Evolutionary conservation across 495 filamentous ascomycete genomes (phyloP), one percentile per base, ranked within the genome.

Genomic region (Neurospora cerealis): DNA sequence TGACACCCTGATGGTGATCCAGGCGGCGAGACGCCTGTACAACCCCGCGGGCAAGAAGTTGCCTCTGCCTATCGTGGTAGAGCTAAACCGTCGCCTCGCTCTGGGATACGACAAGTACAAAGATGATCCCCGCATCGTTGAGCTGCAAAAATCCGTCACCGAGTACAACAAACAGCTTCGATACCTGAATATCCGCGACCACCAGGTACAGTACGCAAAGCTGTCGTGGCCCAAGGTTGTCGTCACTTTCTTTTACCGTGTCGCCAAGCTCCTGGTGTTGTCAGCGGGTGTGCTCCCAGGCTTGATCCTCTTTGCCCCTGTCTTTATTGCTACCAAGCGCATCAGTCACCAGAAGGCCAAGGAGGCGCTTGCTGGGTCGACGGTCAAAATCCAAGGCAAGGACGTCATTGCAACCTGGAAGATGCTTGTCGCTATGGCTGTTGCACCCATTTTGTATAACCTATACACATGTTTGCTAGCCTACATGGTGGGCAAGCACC

Each of bases 401-500:
- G 96, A 99, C 81, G 96, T 99, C 34, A 95, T 99, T 86, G 96
- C 96, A 0, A 98, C 96, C 0, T 99, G 96, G 96, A 99, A 99
- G 81, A 87, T 99, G 15, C 90, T 99, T 10, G 95, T 98, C 34
- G 89, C 95, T 39, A 86, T 98, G 78, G 94, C 90, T 17, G 90
- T 99, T 77, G 93, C 95, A 8, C 96, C 96, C 0, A 83, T 93
- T 7, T 85, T 97, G 5, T 98, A 98, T 81, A 90, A 91, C 72
- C 86, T 89, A 44, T 98, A 97, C 81, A 92, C 92, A 6, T 81
- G 87, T 38, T 71, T 91, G 10, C 87, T 97, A 41, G 92, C 91
- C 15, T 89, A 88, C 80, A 93, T 90, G 91, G 93, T 93, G 15
- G 92, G 93, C 78, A 85, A 86, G 74, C 94, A 97, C 81, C 90